Evolutionary conservation across 2,329 filamentous ascomycete genomes (phyloP), one percentile per base, ranked within the genome.

Genomic region (Fusarium fujikuroi): DNA sequence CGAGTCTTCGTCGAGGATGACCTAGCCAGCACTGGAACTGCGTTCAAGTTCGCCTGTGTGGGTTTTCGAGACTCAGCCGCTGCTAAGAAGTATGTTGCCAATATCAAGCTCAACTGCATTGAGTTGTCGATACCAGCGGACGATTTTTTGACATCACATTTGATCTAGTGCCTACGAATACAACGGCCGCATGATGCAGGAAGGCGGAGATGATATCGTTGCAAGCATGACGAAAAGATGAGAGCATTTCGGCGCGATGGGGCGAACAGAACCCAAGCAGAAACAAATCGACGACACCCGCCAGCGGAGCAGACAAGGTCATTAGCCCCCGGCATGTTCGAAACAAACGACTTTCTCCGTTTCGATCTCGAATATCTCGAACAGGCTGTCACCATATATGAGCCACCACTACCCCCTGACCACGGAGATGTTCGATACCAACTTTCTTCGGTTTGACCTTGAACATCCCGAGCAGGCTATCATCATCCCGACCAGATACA

Each of bases 11-110:
- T 76, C 6, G 10, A 70, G 21, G 61, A 63, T 9, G 62, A 42
- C 23, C 7, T 54, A 7, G 1, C 23, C 23, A 11, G 21, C 6
- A 46, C 21, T 16, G 39, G 10, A 28, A 7, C 7, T 25, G 58
- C 61, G 2, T 60, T 39, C 3, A 14, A 19, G 7, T 40, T 14
- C 18, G 50, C 28, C 3, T 4, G 76, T 3, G 11, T 80, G 7
- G 76, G 79, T 14, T 79, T 79, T 32, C 54, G 66, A 21, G 40
- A 64, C 2, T 44, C 30, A 1, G 36, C 59, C 2, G 67, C 75
- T 1, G 25, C 36, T 5, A 15, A 34, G 0, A 18, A 42, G 0
- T 78, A 60, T 5, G 49, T 57, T 1, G 15, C 21, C 4, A 25
- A 40, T 3, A 5, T 34, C 15, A 10, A 16, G 5, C 19, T 11